Conservation (phyloP, 768 basidiomycete species). For the Ephemerocybe angulata region DNA sequence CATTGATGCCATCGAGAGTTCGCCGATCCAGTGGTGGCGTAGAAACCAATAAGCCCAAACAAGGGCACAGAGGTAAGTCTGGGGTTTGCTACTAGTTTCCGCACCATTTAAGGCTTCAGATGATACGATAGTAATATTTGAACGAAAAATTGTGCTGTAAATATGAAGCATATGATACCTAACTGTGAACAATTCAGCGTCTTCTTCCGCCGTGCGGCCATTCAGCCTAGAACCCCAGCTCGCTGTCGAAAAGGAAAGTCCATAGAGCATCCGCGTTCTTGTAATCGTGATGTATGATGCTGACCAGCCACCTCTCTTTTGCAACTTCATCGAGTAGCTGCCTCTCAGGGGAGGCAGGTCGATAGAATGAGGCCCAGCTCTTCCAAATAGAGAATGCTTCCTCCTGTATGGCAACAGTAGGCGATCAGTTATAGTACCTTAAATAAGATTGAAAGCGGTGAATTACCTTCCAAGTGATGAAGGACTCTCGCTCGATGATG, state of each 20-base stretch:
- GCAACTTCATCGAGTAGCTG: slow-evolving; percentile 67
- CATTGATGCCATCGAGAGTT: too few species aligned
- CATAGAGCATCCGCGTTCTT: slow-evolving; percentile 76
- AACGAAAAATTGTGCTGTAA: too few species aligned
- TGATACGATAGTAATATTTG: too few species aligned
- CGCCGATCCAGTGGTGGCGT: too few species aligned
- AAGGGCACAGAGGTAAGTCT: too few species aligned
- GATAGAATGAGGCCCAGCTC: slow-evolving; percentile 89
- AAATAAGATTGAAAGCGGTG: not conserved
- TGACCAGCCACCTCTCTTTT: slow-evolving; percentile 83
- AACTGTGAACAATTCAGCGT: too few species aligned
- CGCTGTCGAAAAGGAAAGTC: slow-evolving; percentile 66
- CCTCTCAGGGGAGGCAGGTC: slow-evolving; percentile 69
- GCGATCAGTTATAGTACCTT: slow-evolving; percentile 5
- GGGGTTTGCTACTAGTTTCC: too few species aligned
- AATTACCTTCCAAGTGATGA: slow-evolving; percentile 91
- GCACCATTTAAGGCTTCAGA: too few species aligned
- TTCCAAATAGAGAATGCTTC: slow-evolving; percentile 96
- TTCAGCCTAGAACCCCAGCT: not conserved
- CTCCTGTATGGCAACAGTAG: slow-evolving; percentile 72
- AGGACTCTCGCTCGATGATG: slow-evolving; percentile 92
- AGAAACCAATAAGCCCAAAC: too few species aligned
- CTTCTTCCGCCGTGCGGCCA: too few species aligned
- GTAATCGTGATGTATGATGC: slow-evolving; percentile 91
- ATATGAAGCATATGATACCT: too few species aligned